Evolutionary conservation across 2,329 filamentous ascomycete species (phyloP).

Genomic region (Talaromyces sp.): DNA sequence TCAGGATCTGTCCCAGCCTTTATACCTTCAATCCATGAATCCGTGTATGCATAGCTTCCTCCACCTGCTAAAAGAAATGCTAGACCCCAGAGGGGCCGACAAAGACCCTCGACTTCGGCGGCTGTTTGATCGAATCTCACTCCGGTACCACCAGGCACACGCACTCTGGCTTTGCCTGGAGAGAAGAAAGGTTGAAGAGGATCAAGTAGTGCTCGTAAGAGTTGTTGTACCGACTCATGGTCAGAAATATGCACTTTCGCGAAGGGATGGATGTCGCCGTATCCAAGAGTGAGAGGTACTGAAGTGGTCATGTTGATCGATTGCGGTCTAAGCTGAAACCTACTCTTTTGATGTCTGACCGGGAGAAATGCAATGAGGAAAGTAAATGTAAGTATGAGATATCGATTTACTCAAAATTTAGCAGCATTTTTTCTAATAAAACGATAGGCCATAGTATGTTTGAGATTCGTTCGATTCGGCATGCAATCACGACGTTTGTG

Average conservation of each 20-base stretch:
- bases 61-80: not conserved
- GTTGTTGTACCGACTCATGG: not conserved
- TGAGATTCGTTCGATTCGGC: not conserved
- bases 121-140: constrained; percentile 10
- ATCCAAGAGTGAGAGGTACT: not conserved
- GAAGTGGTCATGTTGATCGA: not conserved
- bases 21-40: not conserved
- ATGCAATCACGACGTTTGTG: not conserved
- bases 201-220: not conserved
- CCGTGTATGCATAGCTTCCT: not conserved
- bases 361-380: not conserved
- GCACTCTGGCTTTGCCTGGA: constrained; percentile 8
- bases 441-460: not conserved
- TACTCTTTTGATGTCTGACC: not conserved
- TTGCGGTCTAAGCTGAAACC: not conserved
- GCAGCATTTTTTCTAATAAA: not conserved
- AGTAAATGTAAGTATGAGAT: not conserved
- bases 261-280: not conserved
- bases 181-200: constrained; percentile 10
- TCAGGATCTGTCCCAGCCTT: constrained; percentile 21
- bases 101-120: constrained; percentile 5
- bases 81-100: constrained; percentile 6
- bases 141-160: not conserved
- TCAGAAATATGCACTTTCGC: not conserved
- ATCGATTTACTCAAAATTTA: not conserved